A percentile compares a stretch with the other conserved stretches of the same genome.
Conservation (phyloP, 306 rosid species). For the Ammopiptanthus mongolicus region DNA sequence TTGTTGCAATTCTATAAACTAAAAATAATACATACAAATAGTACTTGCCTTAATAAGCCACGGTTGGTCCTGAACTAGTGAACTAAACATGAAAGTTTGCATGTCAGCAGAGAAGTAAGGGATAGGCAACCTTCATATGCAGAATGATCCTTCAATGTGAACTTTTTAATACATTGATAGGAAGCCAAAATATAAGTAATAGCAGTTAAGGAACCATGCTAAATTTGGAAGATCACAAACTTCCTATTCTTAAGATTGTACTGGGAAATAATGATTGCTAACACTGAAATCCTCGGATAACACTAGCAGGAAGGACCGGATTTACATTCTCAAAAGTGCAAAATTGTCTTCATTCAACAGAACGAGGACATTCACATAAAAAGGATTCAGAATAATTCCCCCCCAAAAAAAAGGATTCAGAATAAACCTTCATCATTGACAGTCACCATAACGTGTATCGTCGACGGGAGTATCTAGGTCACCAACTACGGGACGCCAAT, state of each 20-base stretch:
- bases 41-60: too few relatives aligned
- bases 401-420: too few relatives aligned
- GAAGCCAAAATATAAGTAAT: background rate
- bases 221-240: background rate
- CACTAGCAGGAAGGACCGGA: background rate
- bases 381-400: too few relatives aligned
- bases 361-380: too few relatives aligned
- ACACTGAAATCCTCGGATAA: background rate
- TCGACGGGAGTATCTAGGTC: too few relatives aligned
- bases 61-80: background rate
- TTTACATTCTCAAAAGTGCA: background rate
- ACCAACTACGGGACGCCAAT: too few relatives aligned
- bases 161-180: background rate
- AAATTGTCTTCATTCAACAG: background rate
- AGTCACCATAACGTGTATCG: too few relatives aligned
- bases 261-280: too few relatives aligned
- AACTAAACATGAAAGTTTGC: background rate
- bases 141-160: background rate
- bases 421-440: too few relatives aligned
- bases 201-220: background rate
- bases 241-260: background rate
- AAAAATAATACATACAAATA: too few relatives aligned
- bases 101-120: background rate
- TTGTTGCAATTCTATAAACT: too few relatives aligned
- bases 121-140: background rate